Percentiles rank a stretch among this genome's conserved stretches.
These are phyloP conservation scores for Chionographis japonica DNA, from an alignment of 106 monocot species.

Conservation along the genomic window DNA sequence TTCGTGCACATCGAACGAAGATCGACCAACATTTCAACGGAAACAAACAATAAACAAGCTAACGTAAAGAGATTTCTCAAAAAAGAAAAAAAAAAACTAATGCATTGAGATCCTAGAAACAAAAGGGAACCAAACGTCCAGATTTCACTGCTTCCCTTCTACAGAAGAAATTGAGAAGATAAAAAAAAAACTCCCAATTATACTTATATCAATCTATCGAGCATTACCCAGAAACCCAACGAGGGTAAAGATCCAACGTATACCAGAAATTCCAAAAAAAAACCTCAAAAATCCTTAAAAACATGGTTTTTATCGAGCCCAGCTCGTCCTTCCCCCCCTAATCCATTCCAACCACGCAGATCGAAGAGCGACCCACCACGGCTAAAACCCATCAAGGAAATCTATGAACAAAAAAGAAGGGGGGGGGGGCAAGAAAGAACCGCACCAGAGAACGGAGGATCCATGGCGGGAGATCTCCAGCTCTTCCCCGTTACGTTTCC, in stretches of 20 bases:
- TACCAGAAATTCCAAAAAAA: not conserved
- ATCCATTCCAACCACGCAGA: slow-evolving; percentile 3
- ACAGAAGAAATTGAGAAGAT: not conserved
- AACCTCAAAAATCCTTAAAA: slow-evolving; percentile 4
- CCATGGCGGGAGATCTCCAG: slow-evolving; percentile 11
- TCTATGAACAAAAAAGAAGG: not conserved
- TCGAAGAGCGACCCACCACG: not conserved
- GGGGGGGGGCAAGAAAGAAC: not conserved
- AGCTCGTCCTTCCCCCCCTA: not conserved
- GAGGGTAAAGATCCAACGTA: not conserved
- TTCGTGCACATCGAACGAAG: too few species aligned
- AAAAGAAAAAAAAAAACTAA: too few species aligned
- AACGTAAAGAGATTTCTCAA: too few species aligned
- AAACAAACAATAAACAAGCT: too few species aligned
- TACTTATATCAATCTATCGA: not conserved
- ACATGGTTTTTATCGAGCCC: not conserved
- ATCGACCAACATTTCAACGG: too few species aligned
- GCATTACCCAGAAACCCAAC: not conserved
- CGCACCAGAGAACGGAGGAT: slow-evolving; percentile 25
- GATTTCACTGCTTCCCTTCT: too few species aligned
- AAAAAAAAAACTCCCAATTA: not conserved
- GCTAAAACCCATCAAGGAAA: not conserved
- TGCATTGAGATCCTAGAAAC: too few species aligned
- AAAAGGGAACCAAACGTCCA: too few species aligned
- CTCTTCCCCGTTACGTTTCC: slow-evolving; percentile 6